Evolutionary conservation across 169 alveolate species (phyloP), one percentile per base, ranked within the genome.

Genomic region (Eimeria praecox): DNA sequence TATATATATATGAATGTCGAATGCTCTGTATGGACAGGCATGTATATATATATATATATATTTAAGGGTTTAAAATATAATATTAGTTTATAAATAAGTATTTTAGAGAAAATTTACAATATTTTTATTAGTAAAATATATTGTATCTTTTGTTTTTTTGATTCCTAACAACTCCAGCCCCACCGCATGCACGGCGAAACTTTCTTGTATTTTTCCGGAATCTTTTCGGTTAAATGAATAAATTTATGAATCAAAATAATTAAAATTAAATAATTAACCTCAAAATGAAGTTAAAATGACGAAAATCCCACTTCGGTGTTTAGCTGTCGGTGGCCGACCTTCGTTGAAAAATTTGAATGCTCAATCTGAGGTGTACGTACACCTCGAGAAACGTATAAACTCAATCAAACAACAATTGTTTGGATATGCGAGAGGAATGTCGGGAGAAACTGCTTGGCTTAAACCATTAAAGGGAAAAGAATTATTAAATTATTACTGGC

Each of bases 401-500:
- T 40, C 83, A 38, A 5, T 73, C 24, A n/a, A 18, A 16, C 42
- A 73, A 46, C 83, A 71, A 38, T 3, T 90, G 30, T 90, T 90
- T 44, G 95, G 95, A 18, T 90, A 42, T 54, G 90, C 96, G 14
- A 80, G 64, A 24, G 96, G 96, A 44, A 62, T 80, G 82, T 82
- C 94, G 12, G 94, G 95, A 35, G 96, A 90, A 35, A 56, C 38
- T 56, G 69, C 62, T 20, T 95, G 95, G 94, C 64, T 90, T 44
- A 89, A 73, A 73, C 96, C 96, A 0, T 75, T 94, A 33, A 35
- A 64, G 38, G 95, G 95, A 42, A 86, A 85, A n/a, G 62, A 80
- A 49, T 24, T 85, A 59, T 38, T 35, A 30, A 69, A 86, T 80
- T 94, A 94, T 88, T 94, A 94, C 95, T 94, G 85, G 88, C 96